A percentile compares a stretch with the other conserved stretches of the same genome.
These are phyloP conservation scores for Taphrina communis DNA, from an alignment of 1,139 yeast species.

Conservation along the genomic window DNA sequence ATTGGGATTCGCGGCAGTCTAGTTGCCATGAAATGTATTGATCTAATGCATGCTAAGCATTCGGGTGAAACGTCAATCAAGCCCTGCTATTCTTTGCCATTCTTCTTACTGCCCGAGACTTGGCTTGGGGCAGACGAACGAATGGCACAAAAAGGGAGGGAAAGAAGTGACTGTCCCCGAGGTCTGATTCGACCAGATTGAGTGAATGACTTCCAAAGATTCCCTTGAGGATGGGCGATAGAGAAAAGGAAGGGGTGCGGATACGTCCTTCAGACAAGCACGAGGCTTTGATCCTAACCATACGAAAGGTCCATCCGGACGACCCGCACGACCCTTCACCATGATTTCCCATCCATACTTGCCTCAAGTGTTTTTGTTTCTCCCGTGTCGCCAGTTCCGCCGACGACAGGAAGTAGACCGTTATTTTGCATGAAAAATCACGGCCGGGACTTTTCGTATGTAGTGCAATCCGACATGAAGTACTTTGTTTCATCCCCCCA, in stretches of 20 bases:
- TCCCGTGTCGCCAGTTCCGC: no score
- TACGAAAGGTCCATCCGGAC: constrained; percentile 29
- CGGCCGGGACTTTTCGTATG: constrained; percentile 30
- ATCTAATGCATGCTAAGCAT: no score
- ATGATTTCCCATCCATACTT: background rate
- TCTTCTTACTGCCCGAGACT: background rate
- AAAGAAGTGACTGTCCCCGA: background rate
- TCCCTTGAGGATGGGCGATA: background rate
- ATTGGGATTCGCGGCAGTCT: background rate
- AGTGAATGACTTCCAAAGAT: constrained; percentile 1
- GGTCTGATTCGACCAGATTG: no score
- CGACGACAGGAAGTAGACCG: background rate
- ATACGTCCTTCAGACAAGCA: constrained; percentile 21
- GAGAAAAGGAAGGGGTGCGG: background rate
- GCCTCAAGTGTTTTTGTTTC: background rate
- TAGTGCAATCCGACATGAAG: constrained; percentile 24
- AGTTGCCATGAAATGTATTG: background rate
- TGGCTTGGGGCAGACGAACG: background rate
- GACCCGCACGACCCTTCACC: constrained; percentile 2
- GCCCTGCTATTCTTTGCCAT: constrained; percentile 8
- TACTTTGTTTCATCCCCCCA: constrained; percentile 17
- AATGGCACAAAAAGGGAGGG: constrained; percentile 13
- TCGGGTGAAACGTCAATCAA: background rate
- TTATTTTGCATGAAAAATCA: background rate
- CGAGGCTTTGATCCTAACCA: constrained; percentile 28